A percentile compares a stretch with the other conserved stretches of the same genome.
These are phyloP conservation scores for Crithidia sp. DNA, from an alignment of 208 protist species.

Conservation along the genomic window DNA sequence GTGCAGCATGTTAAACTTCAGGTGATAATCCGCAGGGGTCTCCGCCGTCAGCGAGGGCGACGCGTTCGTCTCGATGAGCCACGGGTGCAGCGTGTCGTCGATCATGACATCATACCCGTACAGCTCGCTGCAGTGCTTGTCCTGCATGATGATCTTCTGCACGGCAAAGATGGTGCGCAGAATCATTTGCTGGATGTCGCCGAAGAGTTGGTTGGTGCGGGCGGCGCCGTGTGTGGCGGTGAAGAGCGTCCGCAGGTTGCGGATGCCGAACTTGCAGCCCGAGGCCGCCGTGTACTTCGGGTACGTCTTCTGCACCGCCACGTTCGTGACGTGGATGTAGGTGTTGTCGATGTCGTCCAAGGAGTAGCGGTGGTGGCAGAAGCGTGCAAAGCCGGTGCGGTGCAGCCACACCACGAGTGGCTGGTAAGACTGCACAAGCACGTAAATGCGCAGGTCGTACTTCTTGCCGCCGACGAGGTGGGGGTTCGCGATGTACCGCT, in stretches of 20 bases:
- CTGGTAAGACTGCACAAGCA: conserved; percentile 85
- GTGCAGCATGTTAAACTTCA: conserved; percentile 96
- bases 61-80: conserved; percentile 93
- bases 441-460: conserved; percentile 95
- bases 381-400: conserved; percentile 92
- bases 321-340: conserved; percentile 97
- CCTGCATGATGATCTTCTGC: conserved; percentile 78
- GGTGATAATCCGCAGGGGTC: conserved; percentile 93
- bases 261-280: conserved; percentile 87
- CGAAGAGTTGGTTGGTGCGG: conserved; percentile 89
- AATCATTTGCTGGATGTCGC: conserved; percentile 94
- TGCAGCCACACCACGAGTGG: conserved; percentile 92
- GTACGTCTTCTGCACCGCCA: conserved; percentile 96
- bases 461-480: conserved; percentile 94
- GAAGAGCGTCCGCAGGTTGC: conserved; percentile 80
- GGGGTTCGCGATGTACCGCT: conserved; percentile 92
- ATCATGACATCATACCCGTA: conserved; percentile 95
- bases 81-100: conserved; percentile 82
- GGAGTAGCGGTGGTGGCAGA: conserved; percentile 93
- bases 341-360: conserved; percentile 92
- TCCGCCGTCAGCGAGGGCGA: conserved; percentile 94
- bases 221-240: conserved; percentile 85
- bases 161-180: conserved; percentile 83
- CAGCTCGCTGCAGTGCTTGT: conserved; percentile 91
- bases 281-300: conserved; percentile 89